Conservation (phyloP, 768 basidiomycete species). For the Gyrodon lividus region DNA sequence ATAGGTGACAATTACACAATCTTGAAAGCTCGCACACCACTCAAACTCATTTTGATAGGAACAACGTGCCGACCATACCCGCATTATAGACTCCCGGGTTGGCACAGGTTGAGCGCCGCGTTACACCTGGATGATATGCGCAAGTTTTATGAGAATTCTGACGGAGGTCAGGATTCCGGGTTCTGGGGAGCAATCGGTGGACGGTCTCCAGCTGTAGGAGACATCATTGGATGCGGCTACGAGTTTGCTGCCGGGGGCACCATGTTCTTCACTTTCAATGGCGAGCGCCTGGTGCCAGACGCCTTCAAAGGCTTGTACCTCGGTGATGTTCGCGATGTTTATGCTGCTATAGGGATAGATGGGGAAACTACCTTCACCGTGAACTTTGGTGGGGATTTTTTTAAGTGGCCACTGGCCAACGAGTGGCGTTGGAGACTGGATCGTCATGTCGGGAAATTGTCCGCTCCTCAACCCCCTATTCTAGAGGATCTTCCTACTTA, state of each 20-base stretch:
- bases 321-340: constrained; percentile 51
- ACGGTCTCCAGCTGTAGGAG: constrained; percentile 40
- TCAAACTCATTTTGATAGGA: constrained; percentile 36
- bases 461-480: constrained; percentile 15
- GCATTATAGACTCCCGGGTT: constrained; percentile 63
- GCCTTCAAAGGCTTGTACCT: constrained; percentile 63
- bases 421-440: constrained; percentile 67
- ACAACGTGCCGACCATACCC: constrained; percentile 68
- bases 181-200: constrained; percentile 29
- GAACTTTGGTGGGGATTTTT: constrained; percentile 63
- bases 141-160: constrained; percentile 70
- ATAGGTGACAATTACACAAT: constrained; percentile 43
- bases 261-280: constrained; percentile 69
- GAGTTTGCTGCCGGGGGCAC: constrained; percentile 46
- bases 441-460: constrained; percentile 53
- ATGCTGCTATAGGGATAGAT: constrained; percentile 62
- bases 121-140: constrained; percentile 70
- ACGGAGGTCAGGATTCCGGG: constrained; percentile 57
- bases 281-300: constrained; percentile 44
- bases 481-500: constrained; percentile 44
- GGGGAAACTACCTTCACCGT: constrained; percentile 50
- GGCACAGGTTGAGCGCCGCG: constrained; percentile 65
- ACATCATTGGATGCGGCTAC: constrained; percentile 65
- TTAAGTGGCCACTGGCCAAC: constrained; percentile 63
- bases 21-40: neutral